A percentile compares a stretch with the other conserved stretches of the same genome.
These are phyloP conservation scores for Hyaloscypha bicolor DNA, from an alignment of 495 filamentous ascomycete genomes.

Conservation along the genomic window DNA sequence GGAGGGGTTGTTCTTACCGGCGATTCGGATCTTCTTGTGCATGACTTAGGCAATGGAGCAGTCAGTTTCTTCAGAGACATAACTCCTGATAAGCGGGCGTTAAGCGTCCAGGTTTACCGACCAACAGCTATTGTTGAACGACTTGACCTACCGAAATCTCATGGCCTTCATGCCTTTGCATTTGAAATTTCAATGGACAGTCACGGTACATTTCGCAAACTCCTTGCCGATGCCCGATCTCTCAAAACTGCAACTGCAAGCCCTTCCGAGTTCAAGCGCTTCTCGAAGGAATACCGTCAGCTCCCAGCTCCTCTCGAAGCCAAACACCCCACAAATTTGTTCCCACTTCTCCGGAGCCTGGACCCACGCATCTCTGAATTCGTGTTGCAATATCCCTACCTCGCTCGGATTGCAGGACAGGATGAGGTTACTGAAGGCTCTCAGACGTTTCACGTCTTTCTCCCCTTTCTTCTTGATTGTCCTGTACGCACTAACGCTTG, in stretches of 20 bases:
- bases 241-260: slow-evolving; percentile 23
- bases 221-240: slow-evolving; percentile 32
- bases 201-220: slow-evolving; percentile 36
- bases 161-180: slow-evolving; percentile 37
- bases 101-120: slow-evolving; percentile 19
- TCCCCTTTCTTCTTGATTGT: slow-evolving; percentile 61
- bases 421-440: slow-evolving; percentile 1
- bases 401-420: slow-evolving; percentile 24
- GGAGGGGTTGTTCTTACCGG: slow-evolving; percentile 57
- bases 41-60: slow-evolving; percentile 62
- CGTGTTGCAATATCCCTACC: slow-evolving; percentile 39
- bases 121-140: slow-evolving; percentile 25
- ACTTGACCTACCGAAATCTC: slow-evolving; percentile 21
- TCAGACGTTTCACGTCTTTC: slow-evolving; percentile 48
- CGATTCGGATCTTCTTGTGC: slow-evolving; percentile 75
- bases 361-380: slow-evolving; percentile 55
- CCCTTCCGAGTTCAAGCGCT: slow-evolving; percentile 40
- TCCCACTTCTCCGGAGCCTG: slow-evolving; percentile 27
- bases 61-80: slow-evolving; percentile 63
- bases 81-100: background rate
- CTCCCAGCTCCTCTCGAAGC: background rate
- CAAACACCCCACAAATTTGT: slow-evolving; percentile 7
- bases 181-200: slow-evolving; percentile 43
- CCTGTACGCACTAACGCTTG: slow-evolving; percentile 63
- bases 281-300: slow-evolving; percentile 47